Conservation (phyloP, 2,329 filamentous ascomycete species). For the Pseudogymnoascus sp. region DNA sequence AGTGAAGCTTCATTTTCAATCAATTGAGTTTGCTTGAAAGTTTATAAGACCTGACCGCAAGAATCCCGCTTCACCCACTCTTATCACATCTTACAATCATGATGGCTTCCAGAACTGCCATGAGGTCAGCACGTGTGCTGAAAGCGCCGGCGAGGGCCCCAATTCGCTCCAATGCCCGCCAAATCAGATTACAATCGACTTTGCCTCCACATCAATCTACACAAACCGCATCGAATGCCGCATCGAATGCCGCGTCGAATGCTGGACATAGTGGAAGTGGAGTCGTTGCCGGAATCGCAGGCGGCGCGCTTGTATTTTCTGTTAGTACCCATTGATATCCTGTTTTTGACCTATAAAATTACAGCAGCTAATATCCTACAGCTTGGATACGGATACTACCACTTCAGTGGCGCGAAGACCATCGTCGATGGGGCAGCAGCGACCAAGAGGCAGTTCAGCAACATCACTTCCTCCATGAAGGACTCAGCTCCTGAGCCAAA, state of each 20-base stretch:
- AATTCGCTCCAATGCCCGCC: slow-evolving; percentile 28
- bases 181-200: slow-evolving; percentile 17
- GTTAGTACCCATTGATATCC: slow-evolving; percentile 18
- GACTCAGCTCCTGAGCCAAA: slow-evolving; percentile 58
- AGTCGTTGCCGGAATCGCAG: slow-evolving; percentile 42
- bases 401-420: slow-evolving; percentile 39
- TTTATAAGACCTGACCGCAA: neutral
- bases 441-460: slow-evolving; percentile 53
- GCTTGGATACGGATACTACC: slow-evolving; percentile 45
- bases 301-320: slow-evolving; percentile 39
- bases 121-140: slow-evolving; percentile 21
- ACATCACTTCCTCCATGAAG: slow-evolving; percentile 53
- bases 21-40: neutral
- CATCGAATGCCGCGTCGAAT: slow-evolving; percentile 19
- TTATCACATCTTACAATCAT: slow-evolving; percentile 9
- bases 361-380: slow-evolving; percentile 11
- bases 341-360: neutral
- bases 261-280: slow-evolving; percentile 31
- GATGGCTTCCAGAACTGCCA: slow-evolving; percentile 25
- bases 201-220: slow-evolving; percentile 13
- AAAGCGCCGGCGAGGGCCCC: slow-evolving; percentile 15
- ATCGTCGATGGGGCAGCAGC: slow-evolving; percentile 44
- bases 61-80: neutral
- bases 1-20: neutral
- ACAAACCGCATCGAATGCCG: slow-evolving; percentile 21